These are phyloP conservation scores for Nannizziopsis barbatae DNA, from an alignment of 2,329 filamentous ascomycete species.

Conservation along the genomic window DNA sequence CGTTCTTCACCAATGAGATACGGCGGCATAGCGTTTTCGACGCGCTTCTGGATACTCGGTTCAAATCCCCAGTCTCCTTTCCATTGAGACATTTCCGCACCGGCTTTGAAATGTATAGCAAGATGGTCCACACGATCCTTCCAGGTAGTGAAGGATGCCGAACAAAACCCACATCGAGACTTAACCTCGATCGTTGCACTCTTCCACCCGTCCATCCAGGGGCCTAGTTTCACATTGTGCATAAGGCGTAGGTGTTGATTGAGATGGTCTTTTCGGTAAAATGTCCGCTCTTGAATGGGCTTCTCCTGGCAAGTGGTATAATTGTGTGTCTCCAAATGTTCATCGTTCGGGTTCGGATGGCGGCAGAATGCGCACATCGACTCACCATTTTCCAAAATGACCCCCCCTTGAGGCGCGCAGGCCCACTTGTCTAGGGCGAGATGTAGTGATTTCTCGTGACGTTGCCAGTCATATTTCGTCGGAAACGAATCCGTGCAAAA, in stretches of 20 bases:
- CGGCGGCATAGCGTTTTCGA: slow-evolving; percentile 30
- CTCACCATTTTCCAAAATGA: slow-evolving; percentile 40
- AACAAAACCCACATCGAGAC: slow-evolving; percentile 38
- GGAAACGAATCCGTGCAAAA: slow-evolving; percentile 48
- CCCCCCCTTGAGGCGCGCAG: slow-evolving; percentile 48
- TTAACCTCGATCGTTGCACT: slow-evolving; percentile 45
- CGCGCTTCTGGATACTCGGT: slow-evolving; percentile 25
- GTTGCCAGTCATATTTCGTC: slow-evolving; percentile 49
- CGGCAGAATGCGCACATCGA: slow-evolving; percentile 51
- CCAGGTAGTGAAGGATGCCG: slow-evolving; percentile 33
- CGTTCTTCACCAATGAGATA: slow-evolving; percentile 29
- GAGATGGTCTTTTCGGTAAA: slow-evolving; percentile 53
- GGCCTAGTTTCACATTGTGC: slow-evolving; percentile 46
- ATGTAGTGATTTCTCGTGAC: slow-evolving; percentile 49
- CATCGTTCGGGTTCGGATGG: slow-evolving; percentile 41
- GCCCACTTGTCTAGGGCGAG: slow-evolving; percentile 48
- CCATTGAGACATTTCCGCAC: slow-evolving; percentile 31
- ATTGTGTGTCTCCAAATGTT: slow-evolving; percentile 51
- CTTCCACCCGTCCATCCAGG: slow-evolving; percentile 50
- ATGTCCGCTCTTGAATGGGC: slow-evolving; percentile 47
- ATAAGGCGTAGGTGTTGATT: slow-evolving; percentile 51
- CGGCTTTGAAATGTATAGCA: slow-evolving; percentile 32
- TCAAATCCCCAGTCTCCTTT: slow-evolving; percentile 35
- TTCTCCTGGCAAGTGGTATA: slow-evolving; percentile 50
- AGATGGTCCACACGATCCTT: slow-evolving; percentile 35